Evolutionary conservation across 306 rosid species (phyloP).

Genomic region (Corylus heterophylla): DNA sequence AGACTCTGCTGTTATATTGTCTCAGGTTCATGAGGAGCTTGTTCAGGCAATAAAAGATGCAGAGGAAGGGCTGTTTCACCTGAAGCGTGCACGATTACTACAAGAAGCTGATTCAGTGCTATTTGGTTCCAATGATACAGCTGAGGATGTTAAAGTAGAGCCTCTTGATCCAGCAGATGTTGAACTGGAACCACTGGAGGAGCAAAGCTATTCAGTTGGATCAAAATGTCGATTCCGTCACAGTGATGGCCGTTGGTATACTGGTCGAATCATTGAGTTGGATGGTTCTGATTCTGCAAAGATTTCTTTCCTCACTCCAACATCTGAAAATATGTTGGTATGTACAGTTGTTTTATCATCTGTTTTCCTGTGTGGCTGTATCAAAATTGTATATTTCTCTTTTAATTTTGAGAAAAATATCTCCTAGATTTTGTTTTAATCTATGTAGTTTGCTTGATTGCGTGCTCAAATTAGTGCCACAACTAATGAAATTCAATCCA

Average conservation of each 20-base stretch:
- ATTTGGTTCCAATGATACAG: constrained; percentile 28
- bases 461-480: constrained; percentile 5
- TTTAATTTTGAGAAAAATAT: constrained; percentile 8
- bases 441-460: constrained; percentile 9
- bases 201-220: constrained; percentile 57
- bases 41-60: constrained; percentile 83
- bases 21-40: constrained; percentile 81
- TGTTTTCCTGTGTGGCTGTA: background rate
- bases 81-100: constrained; percentile 76
- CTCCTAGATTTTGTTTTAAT: constrained; percentile 10
- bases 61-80: constrained; percentile 84
- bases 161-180: constrained; percentile 53
- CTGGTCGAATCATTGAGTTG: constrained; percentile 66
- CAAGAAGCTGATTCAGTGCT: constrained; percentile 71
- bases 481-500: constrained; percentile 20
- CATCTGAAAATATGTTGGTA: constrained; percentile 88
- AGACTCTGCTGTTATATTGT: constrained; percentile 14
- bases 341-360: constrained; percentile 15
- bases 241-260: constrained; percentile 91
- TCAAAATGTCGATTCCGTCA: constrained; percentile 87
- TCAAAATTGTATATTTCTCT: constrained; percentile 18
- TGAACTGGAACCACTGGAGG: constrained; percentile 59
- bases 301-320: constrained; percentile 85
- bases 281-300: constrained; percentile 59
- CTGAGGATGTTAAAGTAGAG: constrained; percentile 56